A percentile compares a stretch with the other conserved stretches of the same genome.
Conservation (phyloP, 1,284 basidiomycete species). For the Sphaerobolus stellatus region DNA sequence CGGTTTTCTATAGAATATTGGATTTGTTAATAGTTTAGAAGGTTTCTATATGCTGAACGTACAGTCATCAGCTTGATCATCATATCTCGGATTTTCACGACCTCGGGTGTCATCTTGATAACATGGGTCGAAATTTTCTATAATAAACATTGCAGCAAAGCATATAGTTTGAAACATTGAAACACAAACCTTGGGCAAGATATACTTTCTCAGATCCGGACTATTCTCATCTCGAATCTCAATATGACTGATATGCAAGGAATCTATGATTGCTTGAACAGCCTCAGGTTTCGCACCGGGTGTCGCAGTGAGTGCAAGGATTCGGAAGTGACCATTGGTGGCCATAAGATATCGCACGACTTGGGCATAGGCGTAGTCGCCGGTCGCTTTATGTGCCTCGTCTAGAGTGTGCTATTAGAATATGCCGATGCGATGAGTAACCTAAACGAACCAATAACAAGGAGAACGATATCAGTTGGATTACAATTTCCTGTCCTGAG, state of each 20-base stretch:
- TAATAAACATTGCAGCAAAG: background rate
- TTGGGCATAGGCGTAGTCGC: constrained; percentile 91
- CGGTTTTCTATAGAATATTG: constrained; percentile 34
- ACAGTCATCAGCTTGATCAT: constrained; percentile 74
- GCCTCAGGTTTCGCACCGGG: constrained; percentile 86
- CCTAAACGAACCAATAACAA: constrained; percentile 72
- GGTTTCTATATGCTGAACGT: constrained; percentile 24
- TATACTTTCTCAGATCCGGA: constrained; percentile 83
- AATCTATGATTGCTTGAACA: constrained; percentile 91
- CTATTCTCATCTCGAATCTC: constrained; percentile 94
- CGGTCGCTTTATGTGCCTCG: constrained; percentile 94
- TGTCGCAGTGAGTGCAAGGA: constrained; percentile 94
- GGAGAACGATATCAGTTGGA: constrained; percentile 72
- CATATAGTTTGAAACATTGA: background rate
- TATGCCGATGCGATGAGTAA: background rate
- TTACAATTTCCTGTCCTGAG: constrained; percentile 74
- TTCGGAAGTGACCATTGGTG: constrained; percentile 90
- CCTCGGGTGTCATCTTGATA: constrained; percentile 63
- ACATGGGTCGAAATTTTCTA: constrained; percentile 71
- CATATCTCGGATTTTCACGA: constrained; percentile 55
- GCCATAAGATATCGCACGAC: constrained; percentile 90
- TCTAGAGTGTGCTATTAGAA: constrained; percentile 49
- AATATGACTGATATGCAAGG: constrained; percentile 94
- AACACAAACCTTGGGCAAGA: constrained; percentile 77
- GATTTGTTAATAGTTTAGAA: constrained; percentile 10